Conservation (phyloP, 1,284 basidiomycete species). For the Fomes fomentarius region DNA sequence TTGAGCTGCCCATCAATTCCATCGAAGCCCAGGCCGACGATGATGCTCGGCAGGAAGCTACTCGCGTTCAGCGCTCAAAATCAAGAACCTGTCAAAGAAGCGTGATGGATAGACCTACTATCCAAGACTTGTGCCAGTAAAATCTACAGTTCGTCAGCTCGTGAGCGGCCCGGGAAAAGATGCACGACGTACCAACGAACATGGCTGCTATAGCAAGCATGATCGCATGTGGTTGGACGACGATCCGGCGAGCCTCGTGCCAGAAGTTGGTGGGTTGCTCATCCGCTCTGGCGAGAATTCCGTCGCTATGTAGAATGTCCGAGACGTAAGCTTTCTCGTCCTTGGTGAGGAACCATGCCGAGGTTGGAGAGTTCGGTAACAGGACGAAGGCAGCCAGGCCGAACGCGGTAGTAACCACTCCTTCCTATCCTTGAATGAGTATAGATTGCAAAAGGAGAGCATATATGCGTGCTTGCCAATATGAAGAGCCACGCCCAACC, state of each 20-base stretch:
- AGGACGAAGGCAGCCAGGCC: conserved; percentile 39
- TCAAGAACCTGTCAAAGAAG: not conserved
- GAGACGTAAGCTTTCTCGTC: not conserved
- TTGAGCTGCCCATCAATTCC: conserved; percentile 26
- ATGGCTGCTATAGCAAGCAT: conserved; percentile 26
- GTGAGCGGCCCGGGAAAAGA: too few relatives aligned
- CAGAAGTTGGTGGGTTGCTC: conserved; percentile 9
- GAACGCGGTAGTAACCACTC: conserved; percentile 41
- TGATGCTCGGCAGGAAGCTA: conserved; percentile 34
- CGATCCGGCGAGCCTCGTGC: not conserved
- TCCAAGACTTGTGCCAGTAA: conserved; percentile 27
- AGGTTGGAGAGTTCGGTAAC: conserved; percentile 41
- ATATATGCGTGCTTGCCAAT: not conserved
- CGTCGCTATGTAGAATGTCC: conserved; percentile 2
- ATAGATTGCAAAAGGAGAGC: too few relatives aligned
- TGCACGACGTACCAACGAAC: conserved; percentile 25
- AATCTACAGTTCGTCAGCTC: conserved; percentile 1
- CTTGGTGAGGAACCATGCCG: not conserved
- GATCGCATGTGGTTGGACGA: conserved; percentile 11
- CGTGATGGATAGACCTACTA: conserved; percentile 17
- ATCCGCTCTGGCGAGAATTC: not conserved
- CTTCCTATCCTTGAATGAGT: too few relatives aligned
- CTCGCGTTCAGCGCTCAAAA: not conserved
- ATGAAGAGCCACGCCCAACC: conserved; percentile 71
- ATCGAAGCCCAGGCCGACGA: conserved; percentile 31